phyloP scores from a whole-genome alignment of 83 land plant species.

The Isoetes engelmannii region DNA sequence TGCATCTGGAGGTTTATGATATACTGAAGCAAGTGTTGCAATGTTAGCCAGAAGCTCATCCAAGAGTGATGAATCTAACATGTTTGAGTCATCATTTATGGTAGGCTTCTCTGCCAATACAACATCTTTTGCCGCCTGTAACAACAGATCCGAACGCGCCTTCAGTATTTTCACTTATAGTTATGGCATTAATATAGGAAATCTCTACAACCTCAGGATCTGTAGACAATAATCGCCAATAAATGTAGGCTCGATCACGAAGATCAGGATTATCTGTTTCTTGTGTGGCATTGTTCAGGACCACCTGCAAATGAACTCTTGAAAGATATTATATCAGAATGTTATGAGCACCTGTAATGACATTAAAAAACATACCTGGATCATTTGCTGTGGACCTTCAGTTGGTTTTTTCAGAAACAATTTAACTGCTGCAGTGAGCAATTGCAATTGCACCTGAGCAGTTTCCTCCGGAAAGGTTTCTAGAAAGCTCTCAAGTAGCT shows the following conservation, averaged over 20 bases:
- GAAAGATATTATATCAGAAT: not conserved
- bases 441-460: slow-evolving; percentile 89
- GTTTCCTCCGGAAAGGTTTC: slow-evolving; percentile 99
- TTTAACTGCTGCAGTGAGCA: slow-evolving; percentile 96
- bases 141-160: not conserved
- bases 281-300: slow-evolving; percentile 95
- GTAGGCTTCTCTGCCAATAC: slow-evolving; percentile 99
- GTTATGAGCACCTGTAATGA: too few species aligned
- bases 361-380: slow-evolving; percentile 52
- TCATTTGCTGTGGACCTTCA: slow-evolving; percentile 99
- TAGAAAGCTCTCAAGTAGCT: slow-evolving; percentile 91
- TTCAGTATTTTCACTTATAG: slow-evolving; percentile 1
- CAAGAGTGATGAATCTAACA: slow-evolving; percentile 77
- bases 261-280: slow-evolving; percentile 99
- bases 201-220: slow-evolving; percentile 85
- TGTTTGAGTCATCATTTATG: slow-evolving; percentile 95
- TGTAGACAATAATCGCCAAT: slow-evolving; percentile 99
- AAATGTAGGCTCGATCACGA: slow-evolving; percentile 97
- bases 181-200: not conserved
- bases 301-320: slow-evolving; percentile 46
- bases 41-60: slow-evolving; percentile 98
- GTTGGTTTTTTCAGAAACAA: slow-evolving; percentile 96
- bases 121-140: slow-evolving; percentile 99
- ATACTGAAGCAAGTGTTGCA: slow-evolving; percentile 98
- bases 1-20: slow-evolving; percentile 95